phyloP scores from a whole-genome alignment of 257 asterid genomes.

The Nicotiana benthamiana region DNA sequence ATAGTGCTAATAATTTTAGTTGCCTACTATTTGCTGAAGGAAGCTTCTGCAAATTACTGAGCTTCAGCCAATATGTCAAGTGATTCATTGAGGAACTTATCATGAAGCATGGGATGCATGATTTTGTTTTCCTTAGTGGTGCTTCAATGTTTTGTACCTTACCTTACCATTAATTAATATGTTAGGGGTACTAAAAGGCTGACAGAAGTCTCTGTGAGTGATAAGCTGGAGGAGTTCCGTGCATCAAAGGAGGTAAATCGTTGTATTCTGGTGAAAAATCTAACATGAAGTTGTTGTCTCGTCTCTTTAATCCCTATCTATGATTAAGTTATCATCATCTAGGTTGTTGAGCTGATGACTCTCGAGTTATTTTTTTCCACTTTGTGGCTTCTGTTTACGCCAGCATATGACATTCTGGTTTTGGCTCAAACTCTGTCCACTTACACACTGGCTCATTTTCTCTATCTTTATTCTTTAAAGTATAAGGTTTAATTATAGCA shows the following conservation, averaged over 20 bases:
- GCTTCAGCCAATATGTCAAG: neutral
- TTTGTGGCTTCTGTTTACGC: neutral
- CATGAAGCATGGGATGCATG: neutral
- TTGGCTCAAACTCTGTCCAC: neutral
- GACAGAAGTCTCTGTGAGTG: constrained; percentile 87
- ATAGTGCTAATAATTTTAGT: neutral
- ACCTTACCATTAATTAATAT: neutral
- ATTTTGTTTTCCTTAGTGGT: neutral
- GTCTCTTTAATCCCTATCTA: neutral
- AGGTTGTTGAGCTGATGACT: neutral
- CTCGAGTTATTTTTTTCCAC: neutral
- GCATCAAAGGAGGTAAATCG: constrained; percentile 81
- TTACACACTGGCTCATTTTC: neutral
- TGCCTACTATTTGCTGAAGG: neutral
- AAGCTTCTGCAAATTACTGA: neutral
- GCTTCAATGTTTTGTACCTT: neutral
- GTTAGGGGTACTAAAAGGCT: constrained; percentile 43
- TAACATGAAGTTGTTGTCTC: neutral
- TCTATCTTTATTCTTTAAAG: neutral
- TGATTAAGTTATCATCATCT: neutral
- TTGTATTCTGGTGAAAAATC: neutral
- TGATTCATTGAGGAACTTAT: neutral
- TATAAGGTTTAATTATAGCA: neutral
- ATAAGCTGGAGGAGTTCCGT: constrained; percentile 90
- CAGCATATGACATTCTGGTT: neutral